phyloP scores from a whole-genome alignment of 2,329 filamentous ascomycete species.

The Phoma sp. region DNA sequence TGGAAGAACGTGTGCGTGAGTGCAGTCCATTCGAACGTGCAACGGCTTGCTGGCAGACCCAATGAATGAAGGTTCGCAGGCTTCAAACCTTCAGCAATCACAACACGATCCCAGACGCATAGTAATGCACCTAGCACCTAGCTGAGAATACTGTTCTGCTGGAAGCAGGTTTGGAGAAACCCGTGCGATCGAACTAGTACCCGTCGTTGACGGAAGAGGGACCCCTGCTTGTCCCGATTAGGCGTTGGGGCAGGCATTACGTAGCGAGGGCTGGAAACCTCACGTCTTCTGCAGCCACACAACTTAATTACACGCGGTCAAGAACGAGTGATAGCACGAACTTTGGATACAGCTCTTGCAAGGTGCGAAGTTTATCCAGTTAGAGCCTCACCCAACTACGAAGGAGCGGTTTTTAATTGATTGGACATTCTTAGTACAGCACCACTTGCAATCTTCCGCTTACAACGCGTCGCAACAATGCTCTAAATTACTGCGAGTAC shows the following conservation, averaged over 20 bases:
- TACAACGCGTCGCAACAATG: too few species aligned
- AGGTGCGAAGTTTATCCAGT: too few species aligned
- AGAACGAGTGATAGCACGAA: too few species aligned
- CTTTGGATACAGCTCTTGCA: too few species aligned
- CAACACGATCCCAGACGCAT: neutral
- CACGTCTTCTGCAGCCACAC: neutral
- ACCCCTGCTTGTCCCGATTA: slow-evolving; percentile 9
- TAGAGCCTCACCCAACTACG: too few species aligned
- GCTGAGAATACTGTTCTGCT: neutral
- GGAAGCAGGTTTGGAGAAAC: slow-evolving; percentile 4
- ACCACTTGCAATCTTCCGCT: too few species aligned
- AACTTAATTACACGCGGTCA: too few species aligned
- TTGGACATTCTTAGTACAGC: too few species aligned
- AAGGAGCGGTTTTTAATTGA: too few species aligned
- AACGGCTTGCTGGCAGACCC: neutral
- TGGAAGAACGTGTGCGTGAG: neutral
- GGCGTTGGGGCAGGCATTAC: slow-evolving; percentile 2
- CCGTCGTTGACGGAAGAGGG: slow-evolving; percentile 9
- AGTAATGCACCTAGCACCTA: neutral
- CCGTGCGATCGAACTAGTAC: neutral
- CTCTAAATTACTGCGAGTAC: too few species aligned
- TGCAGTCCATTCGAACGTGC: neutral
- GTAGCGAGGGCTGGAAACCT: neutral
- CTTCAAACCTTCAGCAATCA: neutral
- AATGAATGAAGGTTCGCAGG: neutral